Base-by-base conservation (phyloP, 768 basidiomycete species). In the Russula olivacea region DNA sequence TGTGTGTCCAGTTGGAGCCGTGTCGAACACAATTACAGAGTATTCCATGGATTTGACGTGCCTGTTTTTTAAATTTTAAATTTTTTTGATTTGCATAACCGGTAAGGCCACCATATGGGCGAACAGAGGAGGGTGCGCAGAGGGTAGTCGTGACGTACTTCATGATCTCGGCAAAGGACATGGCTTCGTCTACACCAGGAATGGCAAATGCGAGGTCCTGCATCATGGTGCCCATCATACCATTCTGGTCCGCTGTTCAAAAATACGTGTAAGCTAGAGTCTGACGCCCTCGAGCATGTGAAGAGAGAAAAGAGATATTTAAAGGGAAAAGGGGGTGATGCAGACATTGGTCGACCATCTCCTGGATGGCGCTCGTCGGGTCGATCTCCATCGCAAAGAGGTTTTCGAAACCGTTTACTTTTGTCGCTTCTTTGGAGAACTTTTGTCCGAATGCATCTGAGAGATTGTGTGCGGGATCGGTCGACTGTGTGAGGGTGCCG, bases 101-200 rank as follows among this genome's bases (percentile, higher is more conserved):
- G 15, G 38, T 40, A 40, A 40, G 36, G 38, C 38, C 38, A 40
- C 38, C 15, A 38, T 38, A 38, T 38, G 38, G 5, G 11, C 36
- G 53, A 10, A 49, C 3, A 1, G 3, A 28, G 14, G 6, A 55
- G 19, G 15, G 25, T 19, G 45, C 45, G 45, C 45, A 47, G 45
- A 47, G 45, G 45, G 45, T 47, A 10, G 23, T 40, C 8, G 25
- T 19, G 25, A 36, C 85, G 61, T 63, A 97, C 96, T 98, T 99
- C 97, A 98, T 99, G 74, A 99, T 97, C 75, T 99, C 97, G 0
- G 97, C 97, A 69, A 99, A 99, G 66, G 93, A 94, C 97, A 99
- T 98, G 4, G 97, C 97, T 76, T 99, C 97, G 71, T 99, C 97
- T 14, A 99, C 96, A 76, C 97, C 97, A 0, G 97, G 97, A 61